Conservation (phyloP, 805 yeast genomes). For the Candida maltosa region DNA sequence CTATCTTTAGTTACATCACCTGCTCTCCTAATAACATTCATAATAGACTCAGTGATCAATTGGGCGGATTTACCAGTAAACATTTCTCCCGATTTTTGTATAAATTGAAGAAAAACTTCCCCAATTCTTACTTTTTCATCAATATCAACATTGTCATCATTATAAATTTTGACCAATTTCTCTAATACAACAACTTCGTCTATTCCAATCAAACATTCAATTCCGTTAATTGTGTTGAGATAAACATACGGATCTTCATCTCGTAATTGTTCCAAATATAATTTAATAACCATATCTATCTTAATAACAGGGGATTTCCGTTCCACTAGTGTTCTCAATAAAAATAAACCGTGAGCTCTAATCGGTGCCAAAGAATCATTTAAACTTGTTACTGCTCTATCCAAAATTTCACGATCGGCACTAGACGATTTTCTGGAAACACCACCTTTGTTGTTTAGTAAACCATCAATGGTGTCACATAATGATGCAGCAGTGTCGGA, state of each 20-base stretch:
- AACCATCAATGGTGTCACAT: conserved; percentile 21
- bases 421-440: conserved; percentile 17
- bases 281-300: conserved; percentile 51
- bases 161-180: conserved; percentile 37
- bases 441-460: conserved; percentile 25
- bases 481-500: conserved; percentile 22
- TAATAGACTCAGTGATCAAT: conserved; percentile 40
- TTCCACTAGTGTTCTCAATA: conserved; percentile 54
- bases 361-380: conserved; percentile 81
- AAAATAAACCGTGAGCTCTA: conserved; percentile 77
- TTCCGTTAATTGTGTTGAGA: conserved; percentile 76
- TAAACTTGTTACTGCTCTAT: conserved; percentile 62
- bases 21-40: conserved; percentile 34
- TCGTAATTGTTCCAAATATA: conserved; percentile 62
- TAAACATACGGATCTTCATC: conserved; percentile 88
- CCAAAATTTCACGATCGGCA: conserved; percentile 39
- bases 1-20: conserved; percentile 43
- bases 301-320: conserved; percentile 49
- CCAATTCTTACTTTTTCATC: conserved; percentile 80
- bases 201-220: conserved; percentile 55
- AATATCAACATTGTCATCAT: conserved; percentile 24
- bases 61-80: conserved; percentile 45
- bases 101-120: conserved; percentile 67
- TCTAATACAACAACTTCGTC: conserved; percentile 36
- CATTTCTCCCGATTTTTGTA: conserved; percentile 47